Conservation (phyloP, 495 filamentous ascomycete species). For the Parmelia sp. region DNA sequence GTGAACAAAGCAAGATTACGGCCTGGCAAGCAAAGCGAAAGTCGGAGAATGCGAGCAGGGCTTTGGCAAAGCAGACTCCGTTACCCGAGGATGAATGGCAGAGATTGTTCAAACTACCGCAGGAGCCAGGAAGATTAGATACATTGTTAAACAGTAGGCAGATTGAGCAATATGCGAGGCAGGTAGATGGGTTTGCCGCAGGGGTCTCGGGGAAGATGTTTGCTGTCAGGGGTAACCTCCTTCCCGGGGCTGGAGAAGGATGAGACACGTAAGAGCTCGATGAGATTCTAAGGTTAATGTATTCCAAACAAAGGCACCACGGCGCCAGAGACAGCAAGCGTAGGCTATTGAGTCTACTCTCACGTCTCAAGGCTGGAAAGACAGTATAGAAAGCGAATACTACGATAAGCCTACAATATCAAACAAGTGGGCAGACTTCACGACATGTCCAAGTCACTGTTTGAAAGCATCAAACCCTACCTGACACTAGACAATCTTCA, state of each 20-base stretch:
- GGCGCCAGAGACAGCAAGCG: background rate
- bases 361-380: background rate
- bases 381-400: background rate
- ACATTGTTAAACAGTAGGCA: slow-evolving; percentile 87
- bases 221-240: slow-evolving; percentile 70
- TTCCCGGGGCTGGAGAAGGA: slow-evolving; percentile 35
- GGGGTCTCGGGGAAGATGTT: slow-evolving; percentile 95
- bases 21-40: slow-evolving; percentile 94
- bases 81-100: slow-evolving; percentile 98
- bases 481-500: too few species aligned
- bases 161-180: slow-evolving; percentile 95
- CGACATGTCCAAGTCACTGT: background rate
- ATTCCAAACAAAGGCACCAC: background rate
- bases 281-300: too few species aligned
- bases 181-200: slow-evolving; percentile 94
- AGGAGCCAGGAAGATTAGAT: slow-evolving; percentile 88
- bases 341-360: background rate
- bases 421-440: background rate
- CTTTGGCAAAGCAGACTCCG: slow-evolving; percentile 77
- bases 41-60: slow-evolving; percentile 80
- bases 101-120: slow-evolving; percentile 91
- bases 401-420: background rate
- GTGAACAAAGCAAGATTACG: slow-evolving; percentile 93
- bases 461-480: background rate
- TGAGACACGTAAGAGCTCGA: background rate